Percentiles rank a stretch among this genome's conserved stretches.
These are phyloP conservation scores for Cercospora citrullina DNA, from an alignment of 2,329 filamentous ascomycete genomes.

Conservation along the genomic window DNA sequence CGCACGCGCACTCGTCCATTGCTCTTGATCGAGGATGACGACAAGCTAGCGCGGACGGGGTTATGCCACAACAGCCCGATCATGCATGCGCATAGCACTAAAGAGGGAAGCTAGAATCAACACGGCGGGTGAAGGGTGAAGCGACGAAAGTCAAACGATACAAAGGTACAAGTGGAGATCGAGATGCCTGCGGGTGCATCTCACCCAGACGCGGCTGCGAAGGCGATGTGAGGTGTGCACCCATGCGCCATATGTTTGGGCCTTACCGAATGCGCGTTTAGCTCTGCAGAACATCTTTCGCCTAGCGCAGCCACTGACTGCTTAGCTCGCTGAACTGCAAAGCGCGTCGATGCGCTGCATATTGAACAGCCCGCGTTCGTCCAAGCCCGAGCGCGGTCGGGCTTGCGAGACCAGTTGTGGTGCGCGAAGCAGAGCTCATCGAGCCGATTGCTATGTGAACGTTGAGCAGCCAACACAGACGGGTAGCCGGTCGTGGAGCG, in stretches of 20 bases:
- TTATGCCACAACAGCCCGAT: slow-evolving; percentile 26
- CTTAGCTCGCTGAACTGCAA: neutral
- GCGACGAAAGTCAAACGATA: slow-evolving; percentile 26
- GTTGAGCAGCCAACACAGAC: neutral
- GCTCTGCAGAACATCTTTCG: slow-evolving; percentile 12
- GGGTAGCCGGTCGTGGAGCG: neutral
- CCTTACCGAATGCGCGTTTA: slow-evolving; percentile 8
- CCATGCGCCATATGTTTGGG: slow-evolving; percentile 5
- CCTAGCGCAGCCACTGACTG: slow-evolving; percentile 3
- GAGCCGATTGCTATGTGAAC: neutral
- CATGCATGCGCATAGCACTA: slow-evolving; percentile 22
- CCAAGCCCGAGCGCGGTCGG: slow-evolving; percentile 2
- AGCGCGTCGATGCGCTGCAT: neutral
- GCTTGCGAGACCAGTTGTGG: neutral
- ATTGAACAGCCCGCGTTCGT: slow-evolving; percentile 2
- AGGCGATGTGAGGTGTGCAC: slow-evolving; percentile 23
- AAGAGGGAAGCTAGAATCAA: slow-evolving; percentile 25
- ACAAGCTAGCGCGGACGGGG: slow-evolving; percentile 23
- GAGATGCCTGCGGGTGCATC: slow-evolving; percentile 27
- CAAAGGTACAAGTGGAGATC: slow-evolving; percentile 24
- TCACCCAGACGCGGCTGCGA: slow-evolving; percentile 18
- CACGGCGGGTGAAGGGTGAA: slow-evolving; percentile 21
- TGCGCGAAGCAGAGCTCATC: neutral
- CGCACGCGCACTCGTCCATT: slow-evolving; percentile 16
- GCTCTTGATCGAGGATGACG: slow-evolving; percentile 29